Percentiles rank a stretch among this genome's conserved stretches.
phyloP scores from a whole-genome alignment of 345 rosid species.

The Eucalyptus guilfoylei region DNA sequence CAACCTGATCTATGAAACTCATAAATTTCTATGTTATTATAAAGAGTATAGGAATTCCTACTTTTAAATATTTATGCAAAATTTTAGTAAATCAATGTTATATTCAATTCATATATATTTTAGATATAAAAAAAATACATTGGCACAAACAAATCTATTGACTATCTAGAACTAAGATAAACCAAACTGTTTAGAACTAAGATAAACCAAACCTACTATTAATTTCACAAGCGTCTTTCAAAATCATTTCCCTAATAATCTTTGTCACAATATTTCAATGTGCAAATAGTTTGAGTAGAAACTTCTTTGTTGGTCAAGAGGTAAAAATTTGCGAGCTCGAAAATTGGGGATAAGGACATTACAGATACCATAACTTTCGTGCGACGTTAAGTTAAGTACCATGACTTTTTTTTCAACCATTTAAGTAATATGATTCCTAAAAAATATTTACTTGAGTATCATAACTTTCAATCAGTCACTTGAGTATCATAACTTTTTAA shows the following conservation, averaged over 20 bases:
- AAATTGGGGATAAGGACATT: too few relatives aligned
- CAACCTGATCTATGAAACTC: too few relatives aligned
- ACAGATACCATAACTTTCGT: too few relatives aligned
- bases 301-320: background rate
- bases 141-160: background rate
- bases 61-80: too few relatives aligned
- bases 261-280: background rate
- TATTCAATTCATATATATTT: background rate
- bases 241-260: background rate
- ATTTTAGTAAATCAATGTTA: background rate
- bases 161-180: too few relatives aligned
- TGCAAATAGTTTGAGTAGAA: background rate
- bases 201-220: background rate
- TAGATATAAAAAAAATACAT: background rate
- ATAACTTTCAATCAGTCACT: too few relatives aligned
- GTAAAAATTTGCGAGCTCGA: background rate
- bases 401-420: background rate
- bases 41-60: background rate
- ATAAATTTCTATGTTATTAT: background rate
- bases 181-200: background rate
- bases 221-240: background rate
- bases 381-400: too few relatives aligned
- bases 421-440: background rate
- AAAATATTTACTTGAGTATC: too few relatives aligned
- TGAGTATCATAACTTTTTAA: too few relatives aligned